These are phyloP conservation scores for Protomyces lactucae-debilis DNA, from an alignment of 1,139 yeast genomes.

Conservation along the genomic window DNA sequence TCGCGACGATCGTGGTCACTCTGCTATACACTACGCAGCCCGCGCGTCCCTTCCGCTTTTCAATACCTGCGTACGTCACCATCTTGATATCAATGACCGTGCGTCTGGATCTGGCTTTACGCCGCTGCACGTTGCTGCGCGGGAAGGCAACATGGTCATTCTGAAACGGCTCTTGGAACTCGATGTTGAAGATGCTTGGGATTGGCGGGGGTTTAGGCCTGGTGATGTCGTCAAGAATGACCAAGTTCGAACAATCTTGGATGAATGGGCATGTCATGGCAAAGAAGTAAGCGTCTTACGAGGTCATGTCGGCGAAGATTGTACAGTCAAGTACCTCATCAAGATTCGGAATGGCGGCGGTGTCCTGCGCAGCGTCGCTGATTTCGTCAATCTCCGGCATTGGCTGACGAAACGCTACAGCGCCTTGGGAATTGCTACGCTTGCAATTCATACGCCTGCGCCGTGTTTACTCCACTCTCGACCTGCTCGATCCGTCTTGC, in stretches of 20 bases:
- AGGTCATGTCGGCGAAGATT: constrained; percentile 22
- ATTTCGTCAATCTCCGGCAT: constrained; percentile 43
- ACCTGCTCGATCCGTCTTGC: constrained; percentile 43
- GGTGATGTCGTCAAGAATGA: constrained; percentile 51
- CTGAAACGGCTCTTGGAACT: constrained; percentile 19
- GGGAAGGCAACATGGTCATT: constrained; percentile 21
- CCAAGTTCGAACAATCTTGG: constrained; percentile 47
- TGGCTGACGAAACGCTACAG: constrained; percentile 39
- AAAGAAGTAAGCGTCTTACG: constrained; percentile 17
- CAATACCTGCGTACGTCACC: constrained; percentile 17
- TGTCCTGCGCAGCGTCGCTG: constrained; percentile 37
- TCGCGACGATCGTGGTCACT: constrained; percentile 32
- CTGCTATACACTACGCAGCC: constrained; percentile 29
- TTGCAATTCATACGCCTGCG: constrained; percentile 30
- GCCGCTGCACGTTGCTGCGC: constrained; percentile 32
- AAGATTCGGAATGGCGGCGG: constrained; percentile 16
- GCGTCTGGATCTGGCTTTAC: constrained; percentile 38
- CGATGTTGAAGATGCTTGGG: constrained; percentile 22
- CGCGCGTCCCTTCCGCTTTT: constrained; percentile 8
- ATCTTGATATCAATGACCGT: constrained; percentile 34
- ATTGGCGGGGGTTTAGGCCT: constrained; percentile 34
- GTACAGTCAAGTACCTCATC: constrained; percentile 22
- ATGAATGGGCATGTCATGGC: constrained; percentile 35
- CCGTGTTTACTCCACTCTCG: constrained; percentile 41
- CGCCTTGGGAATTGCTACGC: constrained; percentile 34